These are phyloP conservation scores for Penicillium aurantiogriseum DNA, from an alignment of 2,329 filamentous ascomycete species.

Conservation along the genomic window DNA sequence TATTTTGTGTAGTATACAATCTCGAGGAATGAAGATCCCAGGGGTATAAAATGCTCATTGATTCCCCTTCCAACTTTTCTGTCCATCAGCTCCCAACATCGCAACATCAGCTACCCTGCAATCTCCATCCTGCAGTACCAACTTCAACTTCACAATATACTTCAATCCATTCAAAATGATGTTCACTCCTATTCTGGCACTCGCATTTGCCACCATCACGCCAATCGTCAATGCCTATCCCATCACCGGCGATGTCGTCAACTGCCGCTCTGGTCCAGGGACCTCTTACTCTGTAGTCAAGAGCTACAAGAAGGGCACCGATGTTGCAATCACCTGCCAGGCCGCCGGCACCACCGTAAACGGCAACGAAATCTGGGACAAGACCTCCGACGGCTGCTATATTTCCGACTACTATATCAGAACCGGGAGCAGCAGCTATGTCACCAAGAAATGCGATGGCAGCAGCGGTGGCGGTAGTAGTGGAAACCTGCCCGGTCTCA, in stretches of 20 bases:
- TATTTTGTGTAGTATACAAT: background rate
- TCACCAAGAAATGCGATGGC: constrained; percentile 14
- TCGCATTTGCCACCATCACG: constrained; percentile 3
- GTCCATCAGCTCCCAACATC: background rate
- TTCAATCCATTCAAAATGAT: constrained; percentile 7
- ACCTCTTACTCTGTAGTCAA: constrained; percentile 18
- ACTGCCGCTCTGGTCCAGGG: constrained; percentile 22
- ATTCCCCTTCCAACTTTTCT: background rate
- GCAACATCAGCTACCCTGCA: background rate
- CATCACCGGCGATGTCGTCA: constrained; percentile 12
- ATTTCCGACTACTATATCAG: constrained; percentile 22
- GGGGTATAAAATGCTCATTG: constrained; percentile 1
- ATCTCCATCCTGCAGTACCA: background rate
- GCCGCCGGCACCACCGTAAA: constrained; percentile 9
- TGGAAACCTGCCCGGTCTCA: constrained; percentile 17
- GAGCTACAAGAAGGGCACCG: constrained; percentile 12
- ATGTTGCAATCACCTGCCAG: constrained; percentile 18
- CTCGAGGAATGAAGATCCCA: background rate
- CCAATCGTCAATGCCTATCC: constrained; percentile 16
- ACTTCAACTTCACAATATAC: background rate
- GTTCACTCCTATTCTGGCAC: constrained; percentile 6
- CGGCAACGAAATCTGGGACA: constrained; percentile 21
- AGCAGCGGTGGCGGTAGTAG: constrained; percentile 1
- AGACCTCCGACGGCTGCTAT: constrained; percentile 22
- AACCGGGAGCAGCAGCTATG: constrained; percentile 15